Evolutionary conservation across 1,139 yeast species (phyloP), one percentile per base, ranked within the genome.

Genomic region (Blastobotrys persicus): DNA sequence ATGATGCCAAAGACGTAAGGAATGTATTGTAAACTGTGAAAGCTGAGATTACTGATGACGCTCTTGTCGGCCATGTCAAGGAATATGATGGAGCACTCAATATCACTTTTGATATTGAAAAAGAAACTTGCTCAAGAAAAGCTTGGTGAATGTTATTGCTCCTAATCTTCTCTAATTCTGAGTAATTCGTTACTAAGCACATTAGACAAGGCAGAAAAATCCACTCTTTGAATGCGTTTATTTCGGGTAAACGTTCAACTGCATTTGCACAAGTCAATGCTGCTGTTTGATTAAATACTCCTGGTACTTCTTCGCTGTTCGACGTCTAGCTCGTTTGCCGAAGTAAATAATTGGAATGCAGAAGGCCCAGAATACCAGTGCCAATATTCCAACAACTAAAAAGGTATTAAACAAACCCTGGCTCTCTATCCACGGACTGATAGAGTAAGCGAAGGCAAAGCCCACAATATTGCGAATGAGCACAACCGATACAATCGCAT

Each of bases 21-120:
- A 18, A 85, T 88, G 94, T 94, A 86, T 82, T 73, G 58, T 85
- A 81, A 57, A 83, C 79, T 31, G n/a, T n/a, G n/a, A n/a, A n/a
- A n/a, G n/a, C n/a, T n/a, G n/a, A n/a, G n/a, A n/a, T n/a, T n/a
- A n/a, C n/a, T n/a, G n/a, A n/a, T n/a, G n/a, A n/a, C n/a, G n/a
- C n/a, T n/a, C n/a, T n/a, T n/a, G n/a, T n/a, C n/a, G n/a, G n/a
- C n/a, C n/a, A n/a, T n/a, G n/a, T n/a, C n/a, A n/a, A n/a, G n/a
- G n/a, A n/a, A n/a, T n/a, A n/a, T n/a, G n/a, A n/a, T n/a, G n/a
- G n/a, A n/a, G n/a, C n/a, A n/a, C n/a, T n/a, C n/a, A n/a, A n/a
- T n/a, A n/a, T n/a, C n/a, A n/a, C n/a, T n/a, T n/a, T n/a, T n/a
- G n/a, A n/a, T n/a, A n/a, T n/a, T n/a, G n/a, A n/a, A n/a, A n/a